A percentile compares a stretch with the other conserved stretches of the same genome.
Conservation (phyloP, 2,329 filamentous ascomycete species). For the Chrysosphaeria jannelii region DNA sequence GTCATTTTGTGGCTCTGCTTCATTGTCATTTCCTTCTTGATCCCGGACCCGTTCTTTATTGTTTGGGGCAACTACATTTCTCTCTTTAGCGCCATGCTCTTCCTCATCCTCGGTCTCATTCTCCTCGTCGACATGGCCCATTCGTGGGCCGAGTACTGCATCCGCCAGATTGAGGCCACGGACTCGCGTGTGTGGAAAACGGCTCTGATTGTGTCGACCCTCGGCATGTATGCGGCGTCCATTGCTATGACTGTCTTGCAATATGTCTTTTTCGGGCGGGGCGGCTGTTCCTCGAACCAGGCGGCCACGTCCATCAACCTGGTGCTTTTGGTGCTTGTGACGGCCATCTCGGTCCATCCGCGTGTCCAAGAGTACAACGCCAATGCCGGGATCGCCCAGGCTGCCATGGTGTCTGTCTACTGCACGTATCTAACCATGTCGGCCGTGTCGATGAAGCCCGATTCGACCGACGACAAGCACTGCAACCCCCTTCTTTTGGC, state of each 20-base stretch:
- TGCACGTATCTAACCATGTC: constrained; percentile 98
- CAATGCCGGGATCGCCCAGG: constrained; percentile 83
- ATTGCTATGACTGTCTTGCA: constrained; percentile 86
- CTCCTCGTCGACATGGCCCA: constrained; percentile 86
- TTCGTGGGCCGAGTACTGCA: constrained; percentile 88
- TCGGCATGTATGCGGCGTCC: constrained; percentile 78
- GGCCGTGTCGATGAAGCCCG: constrained; percentile 93
- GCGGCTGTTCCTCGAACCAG: constrained; percentile 82
- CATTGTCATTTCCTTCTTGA: constrained; percentile 78
- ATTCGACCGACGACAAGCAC: constrained; percentile 62
- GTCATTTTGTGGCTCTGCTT: constrained; percentile 66
- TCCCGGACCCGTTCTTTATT: constrained; percentile 82
- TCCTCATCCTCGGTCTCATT: constrained; percentile 74
- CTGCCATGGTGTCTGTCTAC: constrained; percentile 89
- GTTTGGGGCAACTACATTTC: constrained; percentile 90
- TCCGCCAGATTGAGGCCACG: constrained; percentile 70
- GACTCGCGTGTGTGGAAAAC: constrained; percentile 66
- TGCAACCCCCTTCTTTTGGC: constrained; percentile 82
- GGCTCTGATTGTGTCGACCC: constrained; percentile 67
- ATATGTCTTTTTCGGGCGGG: constrained; percentile 79
- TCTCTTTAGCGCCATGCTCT: constrained; percentile 66
- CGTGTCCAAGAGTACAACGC: constrained; percentile 74
- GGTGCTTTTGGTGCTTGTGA: constrained; percentile 51
- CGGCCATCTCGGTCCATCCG: constrained; percentile 66
- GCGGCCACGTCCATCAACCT: constrained; percentile 86